Evolutionary conservation across 2,329 filamentous ascomycete genomes (phyloP).

Genomic region (Microdochium nivale): DNA sequence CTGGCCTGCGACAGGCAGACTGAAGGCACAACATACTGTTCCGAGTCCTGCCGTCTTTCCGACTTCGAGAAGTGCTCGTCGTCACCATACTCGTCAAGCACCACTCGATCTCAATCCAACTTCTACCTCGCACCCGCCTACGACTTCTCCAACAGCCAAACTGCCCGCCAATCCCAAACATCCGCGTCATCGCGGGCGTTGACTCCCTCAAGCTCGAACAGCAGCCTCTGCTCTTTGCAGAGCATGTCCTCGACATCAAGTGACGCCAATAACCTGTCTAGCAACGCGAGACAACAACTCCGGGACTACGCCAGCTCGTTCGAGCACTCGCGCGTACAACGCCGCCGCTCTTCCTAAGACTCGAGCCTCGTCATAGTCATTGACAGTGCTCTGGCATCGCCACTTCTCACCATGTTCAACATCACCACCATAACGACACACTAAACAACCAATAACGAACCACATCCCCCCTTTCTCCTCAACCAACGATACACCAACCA

Average conservation of each 20-base stretch:
- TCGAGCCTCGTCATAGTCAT: not conserved
- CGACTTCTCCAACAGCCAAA: conserved; percentile 58
- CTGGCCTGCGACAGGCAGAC: conserved; percentile 89
- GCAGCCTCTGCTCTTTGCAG: conserved; percentile 72
- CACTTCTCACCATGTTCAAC: not conserved
- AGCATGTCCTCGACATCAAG: conserved; percentile 47
- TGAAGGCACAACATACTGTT: conserved; percentile 77
- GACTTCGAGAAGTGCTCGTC: conserved; percentile 67
- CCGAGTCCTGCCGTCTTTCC: conserved; percentile 79
- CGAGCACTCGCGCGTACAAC: conserved; percentile 63
- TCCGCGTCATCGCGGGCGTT: conserved; percentile 35
- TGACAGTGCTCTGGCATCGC: not conserved
- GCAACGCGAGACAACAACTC: conserved; percentile 70
- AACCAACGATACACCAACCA: not conserved
- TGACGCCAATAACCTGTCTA: conserved; percentile 54
- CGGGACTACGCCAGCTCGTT: conserved; percentile 83
- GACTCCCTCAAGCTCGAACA: conserved; percentile 71
- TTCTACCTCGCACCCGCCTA: conserved; percentile 68
- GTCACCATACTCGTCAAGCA: conserved; percentile 25
- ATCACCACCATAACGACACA: not conserved
- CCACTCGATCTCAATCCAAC: conserved; percentile 49
- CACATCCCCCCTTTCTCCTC: not conserved
- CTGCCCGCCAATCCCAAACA: conserved; percentile 26
- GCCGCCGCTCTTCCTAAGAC: conserved; percentile 45
- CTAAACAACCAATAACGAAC: not conserved